Evolutionary conservation across 2,329 filamentous ascomycete genomes (phyloP).

Genomic region (Botrytis porri): DNA sequence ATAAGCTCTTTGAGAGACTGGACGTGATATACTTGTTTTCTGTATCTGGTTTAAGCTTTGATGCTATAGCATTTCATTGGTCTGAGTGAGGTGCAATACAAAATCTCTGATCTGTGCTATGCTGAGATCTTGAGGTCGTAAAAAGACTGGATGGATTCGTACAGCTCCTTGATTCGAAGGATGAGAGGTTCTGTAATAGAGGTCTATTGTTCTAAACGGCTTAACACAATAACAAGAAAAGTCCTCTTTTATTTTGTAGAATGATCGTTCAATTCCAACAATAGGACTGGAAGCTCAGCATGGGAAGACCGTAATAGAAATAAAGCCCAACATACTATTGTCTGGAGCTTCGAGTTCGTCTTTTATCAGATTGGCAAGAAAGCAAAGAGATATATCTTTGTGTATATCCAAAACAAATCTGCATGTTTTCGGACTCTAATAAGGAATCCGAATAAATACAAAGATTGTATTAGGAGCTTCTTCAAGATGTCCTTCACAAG

Average conservation of each 20-base stretch:
- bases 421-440: background rate
- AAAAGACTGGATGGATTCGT: background rate
- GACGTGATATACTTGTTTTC: background rate
- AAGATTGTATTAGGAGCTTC: background rate
- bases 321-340: background rate
- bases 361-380: background rate
- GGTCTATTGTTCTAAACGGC: background rate
- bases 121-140: background rate
- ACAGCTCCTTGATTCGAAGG: too few species aligned
- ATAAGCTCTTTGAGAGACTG: background rate
- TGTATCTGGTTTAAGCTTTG: background rate
- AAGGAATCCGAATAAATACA: too few species aligned
- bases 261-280: background rate
- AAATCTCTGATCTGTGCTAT: background rate
- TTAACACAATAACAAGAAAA: accelerated
- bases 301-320: background rate
- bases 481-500: background rate
- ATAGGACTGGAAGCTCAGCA: background rate
- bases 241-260: background rate
- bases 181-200: background rate
- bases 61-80: background rate
- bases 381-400: background rate
- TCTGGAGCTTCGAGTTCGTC: background rate
- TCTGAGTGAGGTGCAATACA: background rate
- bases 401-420: background rate